Percentiles rank a stretch among this genome's conserved stretches.
Conservation (phyloP, 2,329 filamentous ascomycete species). For the Ceratocystis lukuohia region DNA sequence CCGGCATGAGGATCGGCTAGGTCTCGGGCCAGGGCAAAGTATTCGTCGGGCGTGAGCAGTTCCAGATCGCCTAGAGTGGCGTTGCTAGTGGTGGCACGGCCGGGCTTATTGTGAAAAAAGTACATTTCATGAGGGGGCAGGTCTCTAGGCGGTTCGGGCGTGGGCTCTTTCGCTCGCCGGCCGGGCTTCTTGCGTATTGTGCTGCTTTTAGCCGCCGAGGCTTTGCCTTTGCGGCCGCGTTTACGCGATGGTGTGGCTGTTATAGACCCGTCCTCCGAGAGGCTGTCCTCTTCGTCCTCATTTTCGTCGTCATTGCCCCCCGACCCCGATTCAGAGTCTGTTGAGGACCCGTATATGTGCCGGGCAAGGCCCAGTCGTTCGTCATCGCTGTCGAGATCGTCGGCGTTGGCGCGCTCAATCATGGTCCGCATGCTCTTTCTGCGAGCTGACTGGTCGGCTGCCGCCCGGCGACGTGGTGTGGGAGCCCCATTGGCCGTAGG, state of each 20-base stretch:
- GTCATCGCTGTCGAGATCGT: conserved; percentile 55
- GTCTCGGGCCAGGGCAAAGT: conserved; percentile 46
- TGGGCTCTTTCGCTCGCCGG: conserved; percentile 41
- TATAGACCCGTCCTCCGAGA: conserved; percentile 31
- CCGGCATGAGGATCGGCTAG: conserved; percentile 47
- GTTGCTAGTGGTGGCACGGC: conserved; percentile 69
- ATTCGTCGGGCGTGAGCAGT: conserved; percentile 82
- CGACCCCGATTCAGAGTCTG: conserved; percentile 24
- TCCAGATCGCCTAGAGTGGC: conserved; percentile 64
- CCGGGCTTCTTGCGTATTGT: conserved; percentile 24
- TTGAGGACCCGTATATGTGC: conserved; percentile 45
- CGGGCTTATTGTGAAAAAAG: conserved; percentile 82
- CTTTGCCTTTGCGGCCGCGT: conserved; percentile 21
- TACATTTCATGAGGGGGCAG: conserved; percentile 82
- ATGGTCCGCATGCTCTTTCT: conserved; percentile 70
- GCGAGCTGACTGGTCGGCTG: conserved; percentile 72
- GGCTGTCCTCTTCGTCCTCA: conserved; percentile 25
- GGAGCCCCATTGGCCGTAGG: conserved; percentile 24
- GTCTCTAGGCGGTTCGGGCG: conserved; percentile 66
- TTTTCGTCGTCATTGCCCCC: conserved; percentile 37
- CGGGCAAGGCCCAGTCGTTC: conserved; percentile 55
- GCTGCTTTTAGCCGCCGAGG: conserved; percentile 19
- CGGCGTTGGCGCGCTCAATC: conserved; percentile 55
- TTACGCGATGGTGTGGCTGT: conserved; percentile 35
- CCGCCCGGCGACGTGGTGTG: conserved; percentile 52